Evolutionary conservation across 2,329 filamentous ascomycete species (phyloP), one percentile per base, ranked within the genome.

Genomic region (Septoria linicola): DNA sequence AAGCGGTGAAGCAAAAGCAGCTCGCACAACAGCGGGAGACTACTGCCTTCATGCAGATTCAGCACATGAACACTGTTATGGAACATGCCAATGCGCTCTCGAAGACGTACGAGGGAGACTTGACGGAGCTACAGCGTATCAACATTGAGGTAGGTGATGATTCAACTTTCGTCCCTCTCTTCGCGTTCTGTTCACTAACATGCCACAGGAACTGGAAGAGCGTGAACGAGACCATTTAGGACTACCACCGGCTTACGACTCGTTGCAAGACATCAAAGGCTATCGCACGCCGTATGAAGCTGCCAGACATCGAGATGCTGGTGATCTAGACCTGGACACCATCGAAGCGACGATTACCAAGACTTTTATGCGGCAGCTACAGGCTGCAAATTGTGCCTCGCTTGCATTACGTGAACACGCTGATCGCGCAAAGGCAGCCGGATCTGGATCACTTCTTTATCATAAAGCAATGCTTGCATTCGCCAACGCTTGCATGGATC

Each of bases 161-260:
- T n/a, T n/a, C n/a, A n/a, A n/a, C n/a, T n/a, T n/a, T n/a, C n/a
- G n/a, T n/a, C n/a, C n/a, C n/a, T n/a, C n/a, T n/a, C n/a, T n/a
- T n/a, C n/a, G n/a, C n/a, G n/a, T n/a, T n/a, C n/a, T n/a, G 23
- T 5, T 10, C 19, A 13, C 35, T 39, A 19, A 39, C 35, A 13
- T 13, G 4, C 17, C 19, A 13, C 17, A 39, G 8, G 51, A 61
- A 30, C 53, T 35, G n/a, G 58, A 60, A 19, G 53, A 57, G 31
- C 27, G 36, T 1, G 42, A 46, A n/a, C 11, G 17, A 16, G 25
- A 40, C 11, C 23, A 40, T 37, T 25, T 13, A 39, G 46, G 35
- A 19, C 50, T 63, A n/a, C 63, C 63, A n/a, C 63, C 62, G 3
- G 55, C 61, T 2, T 66, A 66, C 32, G 60, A 60, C 8, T 53